Base-by-base conservation (phyloP, 2,329 filamentous ascomycete species). In the Lasiodiplodia citricola region DNA sequence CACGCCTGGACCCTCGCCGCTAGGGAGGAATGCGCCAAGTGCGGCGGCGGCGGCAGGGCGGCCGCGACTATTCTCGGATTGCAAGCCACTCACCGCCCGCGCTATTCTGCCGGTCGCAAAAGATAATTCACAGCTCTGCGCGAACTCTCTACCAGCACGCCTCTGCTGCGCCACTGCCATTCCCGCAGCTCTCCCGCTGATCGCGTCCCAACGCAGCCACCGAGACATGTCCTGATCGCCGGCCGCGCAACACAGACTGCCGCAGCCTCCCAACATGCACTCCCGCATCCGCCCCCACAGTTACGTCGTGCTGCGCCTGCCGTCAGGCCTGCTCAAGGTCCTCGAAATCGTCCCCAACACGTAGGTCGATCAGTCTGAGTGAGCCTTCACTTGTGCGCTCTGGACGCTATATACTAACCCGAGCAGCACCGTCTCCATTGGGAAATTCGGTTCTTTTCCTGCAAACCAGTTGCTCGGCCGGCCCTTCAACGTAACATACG, bases 401-500 rank as follows among this genome's bases (percentile, higher is more conserved):
- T 31, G 21, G 11, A 21, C 56, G 13, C 18, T 25, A 14, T 13
- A 16, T 23, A 38, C 60, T 65, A 21, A 68, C 28, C 31, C 21
- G 4, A 50, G 74, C 73, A 97, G 94, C 51, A 92, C 89, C 55
- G 91, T 98, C 72, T 93, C 92, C 1, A 85, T 98, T 41, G 94
- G 94, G 68, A 98, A 97, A 87, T 97, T 96, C 78, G 96, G 96
- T 72, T 89, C 89, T 2, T 97, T 99, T 77, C 91, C 93, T 18
- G 90, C 92, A 65, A 97, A 98, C 77, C 87, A 96, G 38, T 88
- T 99, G 56, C 88, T 99, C 71, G 91, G 93, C n/a, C 90, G 96
- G 8, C 96, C 96, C 0, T 97, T 93, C 78, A 89, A 97, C 82
- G 84, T 96, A 70, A 98, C 94, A 0, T 99, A 93, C 81, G 95